A percentile compares a stretch with the other conserved stretches of the same genome.
phyloP scores from a whole-genome alignment of 164 flowering plant species.

The Litsea cubeba region DNA sequence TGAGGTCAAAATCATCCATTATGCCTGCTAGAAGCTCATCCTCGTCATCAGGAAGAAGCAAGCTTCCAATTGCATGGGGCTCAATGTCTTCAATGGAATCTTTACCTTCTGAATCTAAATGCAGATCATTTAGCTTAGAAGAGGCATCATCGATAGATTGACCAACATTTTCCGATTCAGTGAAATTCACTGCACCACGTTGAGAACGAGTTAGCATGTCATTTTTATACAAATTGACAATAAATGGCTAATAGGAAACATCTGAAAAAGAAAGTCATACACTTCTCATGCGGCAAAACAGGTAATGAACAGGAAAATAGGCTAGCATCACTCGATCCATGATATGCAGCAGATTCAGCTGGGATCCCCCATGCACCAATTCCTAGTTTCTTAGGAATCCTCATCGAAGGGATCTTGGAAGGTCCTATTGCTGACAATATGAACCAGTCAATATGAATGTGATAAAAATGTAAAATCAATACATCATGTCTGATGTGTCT shows the following conservation, averaged over 20 bases:
- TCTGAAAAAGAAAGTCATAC: slow-evolving; percentile 34
- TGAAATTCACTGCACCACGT: slow-evolving; percentile 51
- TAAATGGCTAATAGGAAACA: not conserved
- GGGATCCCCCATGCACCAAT: slow-evolving; percentile 42
- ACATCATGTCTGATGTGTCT: not conserved
- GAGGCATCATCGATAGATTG: slow-evolving; percentile 45
- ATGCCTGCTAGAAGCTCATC: slow-evolving; percentile 88
- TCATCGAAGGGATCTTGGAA: slow-evolving; percentile 22
- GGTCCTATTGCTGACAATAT: slow-evolving; percentile 28
- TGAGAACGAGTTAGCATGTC: not conserved
- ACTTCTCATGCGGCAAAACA: slow-evolving; percentile 74
- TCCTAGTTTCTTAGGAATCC: slow-evolving; percentile 32
- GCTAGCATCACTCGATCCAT: slow-evolving; percentile 61
- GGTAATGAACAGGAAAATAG: slow-evolving; percentile 91
- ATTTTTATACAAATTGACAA: no score
- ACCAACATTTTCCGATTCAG: slow-evolving; percentile 25
- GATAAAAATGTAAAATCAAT: not conserved
- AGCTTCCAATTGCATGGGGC: slow-evolving; percentile 40
- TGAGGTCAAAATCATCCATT: slow-evolving; percentile 82
- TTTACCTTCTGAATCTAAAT: slow-evolving; percentile 30
- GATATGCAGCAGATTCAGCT: slow-evolving; percentile 35
- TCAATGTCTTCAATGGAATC: slow-evolving; percentile 42
- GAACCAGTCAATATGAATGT: not conserved
- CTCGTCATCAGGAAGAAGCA: slow-evolving; percentile 85
- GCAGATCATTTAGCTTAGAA: slow-evolving; percentile 31